Evolutionary conservation across 306 rosid species (phyloP), one percentile per base, ranked within the genome.

Genomic region (Prunus kanzakura): DNA sequence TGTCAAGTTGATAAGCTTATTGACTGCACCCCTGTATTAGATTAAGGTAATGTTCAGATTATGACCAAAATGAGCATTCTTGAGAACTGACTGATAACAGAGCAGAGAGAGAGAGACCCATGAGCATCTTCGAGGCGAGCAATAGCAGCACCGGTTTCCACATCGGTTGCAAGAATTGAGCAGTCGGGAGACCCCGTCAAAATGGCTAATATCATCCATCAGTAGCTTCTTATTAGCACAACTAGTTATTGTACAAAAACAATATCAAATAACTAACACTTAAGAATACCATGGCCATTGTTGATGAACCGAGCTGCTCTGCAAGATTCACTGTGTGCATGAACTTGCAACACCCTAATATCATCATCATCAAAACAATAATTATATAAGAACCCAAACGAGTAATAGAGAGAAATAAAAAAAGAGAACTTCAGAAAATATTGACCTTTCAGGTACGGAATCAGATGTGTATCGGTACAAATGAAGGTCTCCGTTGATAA

Each of bases 101-200:
- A 23, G 23, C 2, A 16, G 3, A 30, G 3, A 30, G 23, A 76
- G 84, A 76, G 84, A 62, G 69, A 93, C 98, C 75, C 91, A 46
- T 93, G 98, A 81, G 96, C 98, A 80, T 86, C 80, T 51, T 90
- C 89, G 22, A 90, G 82, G 49, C 89, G 95, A 13, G 91, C 93
- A 62, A 93, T 85, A 56, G 90, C 74, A 57, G 93, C 78, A 73
- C 98, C 98, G 65, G 98, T 90, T 84, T 93, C 98, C 68, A 93
- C 93, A 78, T 93, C 95, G 0, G 95, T 87, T 49, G 98, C 91
- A 35, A 89, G 84, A 81, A 93, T 89, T 19, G 98, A 90, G 80
- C 79, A 79, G 87, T 93, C 96, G 0, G 93, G 94, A 66, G 98
- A 93, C 43, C 96, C 96, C 64, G 98, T 90, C 91, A 90, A 73